These are phyloP conservation scores for Solanum clarkiae DNA, from an alignment of 257 asterid species.

Conservation along the genomic window DNA sequence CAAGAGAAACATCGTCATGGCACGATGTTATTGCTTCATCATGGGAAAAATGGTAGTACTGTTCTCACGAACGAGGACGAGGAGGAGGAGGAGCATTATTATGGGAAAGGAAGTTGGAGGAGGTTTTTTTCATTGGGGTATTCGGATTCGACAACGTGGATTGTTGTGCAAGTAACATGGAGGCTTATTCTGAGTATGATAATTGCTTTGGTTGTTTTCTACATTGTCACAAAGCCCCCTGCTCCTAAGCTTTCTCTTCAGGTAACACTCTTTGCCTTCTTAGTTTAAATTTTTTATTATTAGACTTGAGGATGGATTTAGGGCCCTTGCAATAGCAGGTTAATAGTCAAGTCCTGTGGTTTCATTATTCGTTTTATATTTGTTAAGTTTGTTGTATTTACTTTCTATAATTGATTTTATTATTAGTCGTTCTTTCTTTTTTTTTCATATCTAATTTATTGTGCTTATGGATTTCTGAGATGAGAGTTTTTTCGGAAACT, in stretches of 20 bases:
- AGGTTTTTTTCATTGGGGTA: conserved; percentile 28
- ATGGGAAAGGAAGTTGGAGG: conserved; percentile 15
- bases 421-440: no score
- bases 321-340: neutral
- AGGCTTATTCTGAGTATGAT: conserved; percentile 49
- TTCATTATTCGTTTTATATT: no score
- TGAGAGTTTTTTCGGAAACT: accelerated
- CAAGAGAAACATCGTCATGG: neutral
- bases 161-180: conserved; percentile 52
- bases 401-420: no score
- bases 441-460: no score
- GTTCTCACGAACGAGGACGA: neutral
- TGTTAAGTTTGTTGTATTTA: no score
- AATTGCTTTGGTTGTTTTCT: conserved; percentile 49
- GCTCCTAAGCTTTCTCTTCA: conserved; percentile 37
- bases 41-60: neutral
- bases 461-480: no score
- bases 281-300: neutral
- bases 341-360: no score
- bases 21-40: neutral
- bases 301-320: neutral
- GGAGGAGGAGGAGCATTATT: neutral
- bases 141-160: conserved; percentile 51
- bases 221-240: conserved; percentile 57
- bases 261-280: conserved; percentile 19